phyloP scores from a whole-genome alignment of 2,329 filamentous ascomycete species.

The Fusarium oligoseptatum region DNA sequence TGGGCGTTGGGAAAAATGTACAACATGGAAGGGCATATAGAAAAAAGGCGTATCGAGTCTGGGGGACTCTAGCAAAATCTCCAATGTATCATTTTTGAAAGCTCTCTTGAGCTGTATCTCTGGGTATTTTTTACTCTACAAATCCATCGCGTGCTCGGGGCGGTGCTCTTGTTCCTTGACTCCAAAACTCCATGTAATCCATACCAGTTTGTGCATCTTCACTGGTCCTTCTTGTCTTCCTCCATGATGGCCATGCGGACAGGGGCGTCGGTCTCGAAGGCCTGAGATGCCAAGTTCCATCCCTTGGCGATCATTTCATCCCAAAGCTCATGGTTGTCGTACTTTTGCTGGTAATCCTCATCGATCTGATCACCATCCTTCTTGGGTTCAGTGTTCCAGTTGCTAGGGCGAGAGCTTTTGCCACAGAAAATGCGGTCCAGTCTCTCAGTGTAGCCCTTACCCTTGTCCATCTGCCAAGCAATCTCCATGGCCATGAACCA shows the following conservation, averaged over 20 bases:
- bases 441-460: slow-evolving; percentile 37
- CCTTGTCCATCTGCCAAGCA: slow-evolving; percentile 50
- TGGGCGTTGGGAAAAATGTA: slow-evolving; percentile 47
- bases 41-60: slow-evolving; percentile 1
- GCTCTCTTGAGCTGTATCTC: neutral
- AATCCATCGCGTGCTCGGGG: neutral
- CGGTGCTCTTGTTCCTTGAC: neutral
- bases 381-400: slow-evolving; percentile 3
- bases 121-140: slow-evolving; percentile 5
- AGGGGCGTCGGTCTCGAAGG: slow-evolving; percentile 54
- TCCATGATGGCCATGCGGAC: slow-evolving; percentile 48
- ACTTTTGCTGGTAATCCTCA: slow-evolving; percentile 37
- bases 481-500: slow-evolving; percentile 56
- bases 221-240: slow-evolving; percentile 46
- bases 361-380: neutral
- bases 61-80: slow-evolving; percentile 33
- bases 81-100: slow-evolving; percentile 32
- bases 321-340: slow-evolving; percentile 46
- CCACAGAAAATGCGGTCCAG: slow-evolving; percentile 36
- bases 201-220: neutral
- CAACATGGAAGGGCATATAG: slow-evolving; percentile 26
- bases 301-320: slow-evolving; percentile 46
- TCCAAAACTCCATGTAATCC: neutral
- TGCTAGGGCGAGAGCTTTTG: neutral
- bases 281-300: slow-evolving; percentile 53